Base-by-base conservation (phyloP, 1,284 basidiomycete genomes). In the Tremellales sp. region DNA sequence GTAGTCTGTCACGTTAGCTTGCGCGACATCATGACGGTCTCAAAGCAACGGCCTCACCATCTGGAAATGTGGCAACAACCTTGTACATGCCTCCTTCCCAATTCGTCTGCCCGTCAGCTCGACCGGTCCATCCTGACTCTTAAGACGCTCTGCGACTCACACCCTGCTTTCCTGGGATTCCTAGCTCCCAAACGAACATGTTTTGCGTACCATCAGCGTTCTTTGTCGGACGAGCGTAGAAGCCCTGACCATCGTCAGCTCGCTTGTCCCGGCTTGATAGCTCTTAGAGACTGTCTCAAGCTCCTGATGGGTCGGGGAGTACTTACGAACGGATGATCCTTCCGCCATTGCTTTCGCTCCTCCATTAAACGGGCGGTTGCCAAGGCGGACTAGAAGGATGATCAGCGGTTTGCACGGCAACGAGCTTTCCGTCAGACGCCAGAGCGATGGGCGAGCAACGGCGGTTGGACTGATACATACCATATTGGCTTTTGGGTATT, bases 321-420 rank as follows among this genome's bases (percentile, higher is more conserved):
- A 83, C 91, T 74, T 75, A 97, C 94, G 66, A 96, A 97, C 43
- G 96, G 96, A 75, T 98, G 96, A 65, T 99, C 96, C 73, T 94
- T 97, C 57, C 96, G 78, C 96, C 96, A 99, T 67, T 96, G 90
- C 77, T 98, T 98, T 65, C 96, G 84, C 76, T 99, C 96, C 75
- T 98, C 96, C 29, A 92, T 61, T 11, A 72, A 49, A 43, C 70
- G 62, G 21, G 70, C 68, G 21, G 63, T 63, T 19, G 70, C 68
- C 11, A 72, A 52, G 23, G 61, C 57, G 13, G 64, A 65, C 59
- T 68, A n/a, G n/a, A n/a, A n/a, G n/a, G 41, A 1, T 17, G n/a
- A 27, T 33, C 27, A 29, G 39, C 23, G 15, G 36, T 39, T 13
- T 39, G 36, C 36, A 8, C 29, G 15, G 8, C 8, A 31, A 31